Evolutionary conservation across 331 rosid genomes (phyloP), one percentile per base, ranked within the genome.

Genomic region (Erythrophleum ivorense): DNA sequence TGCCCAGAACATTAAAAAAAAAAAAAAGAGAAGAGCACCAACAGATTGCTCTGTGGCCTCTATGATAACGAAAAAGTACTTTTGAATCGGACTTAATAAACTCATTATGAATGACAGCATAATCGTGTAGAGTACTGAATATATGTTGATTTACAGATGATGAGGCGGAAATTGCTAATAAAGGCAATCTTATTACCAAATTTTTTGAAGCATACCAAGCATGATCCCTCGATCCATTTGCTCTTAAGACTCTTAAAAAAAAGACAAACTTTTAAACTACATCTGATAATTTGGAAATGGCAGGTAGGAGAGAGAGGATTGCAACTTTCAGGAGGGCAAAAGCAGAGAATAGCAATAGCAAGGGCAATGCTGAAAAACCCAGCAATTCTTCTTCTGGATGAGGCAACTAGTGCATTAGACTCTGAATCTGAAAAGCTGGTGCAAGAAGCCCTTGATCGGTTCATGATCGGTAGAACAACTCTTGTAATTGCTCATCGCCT

Each of bases 391-490:
- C 90, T 92, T 34, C 77, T 92, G 69, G 98, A 94, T 65, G 98
- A 94, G 88, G 98, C 98, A 34, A 94, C 98, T 45, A 94, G 98
- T 91, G 98, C 98, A 40, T 79, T 94, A 83, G 98, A 94, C 88
- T 94, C 98, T 0, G 98, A 94, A 59, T 94, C 98, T 0, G 98
- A 94, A 88, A 94, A 94, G 89, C 87, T 94, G 69, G 98, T 94
- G 59, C 98, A 94, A 78, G 97, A 94, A 81, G 98, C 98, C 68
- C 97, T 94, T 43, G 98, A 94, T 78, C 88, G 98, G 64, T 94
- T 94, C 88, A 94, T 94, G 98, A 94, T 94, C 29, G 98, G 98
- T 10, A 84, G 98, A 88, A 92, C 98, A 38, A 92, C 98, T 55
- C 98, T 94, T 54, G 96, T 91, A 66, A 94, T 94, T 75, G 98